Evolutionary conservation across 352 stramenopile species (phyloP), one percentile per base, ranked within the genome.

Genomic region (Phytopythium kandeliae): DNA sequence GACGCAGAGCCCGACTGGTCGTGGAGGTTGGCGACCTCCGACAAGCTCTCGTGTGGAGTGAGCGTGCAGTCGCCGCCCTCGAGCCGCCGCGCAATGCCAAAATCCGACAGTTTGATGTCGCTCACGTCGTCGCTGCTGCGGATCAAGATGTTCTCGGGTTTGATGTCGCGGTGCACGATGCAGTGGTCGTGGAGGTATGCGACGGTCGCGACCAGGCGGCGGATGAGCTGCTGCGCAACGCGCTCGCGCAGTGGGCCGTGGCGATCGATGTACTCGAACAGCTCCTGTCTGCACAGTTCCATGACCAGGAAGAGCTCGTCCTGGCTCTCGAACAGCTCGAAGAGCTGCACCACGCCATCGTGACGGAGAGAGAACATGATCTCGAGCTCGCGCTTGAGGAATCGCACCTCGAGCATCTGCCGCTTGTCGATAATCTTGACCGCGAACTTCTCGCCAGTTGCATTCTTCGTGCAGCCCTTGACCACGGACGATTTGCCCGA

Each of bases 341-440:
- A 37, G 24, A 95, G 67, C 16, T 84, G 77, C 35, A 91, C 79
- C 19, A 95, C 72, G 21, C 81, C 81, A 24, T 88, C 74, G 56
- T 95, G 81, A 17, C 68, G 65, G 24, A 95, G 48, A 0, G 48
- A 71, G 56, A 81, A 83, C 77, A 95, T 86, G 60, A 95, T 92
- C 62, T 92, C 81, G n/a, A 92, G 68, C 58, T 95, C 84, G 24
- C 83, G 78, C 62, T 88, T 89, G 35, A 94, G 64, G 44, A 94
- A 94, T 17, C 80, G 76, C 38, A 86, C 54, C 44, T 89, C 78
- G 38, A 86, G 74, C 71, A 89, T 89, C 63, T 89, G 74, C 19
- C 71, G 61, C 65, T 92, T 92, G 71, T 90, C 81, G 34, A 92
- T 86, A 31, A 92, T 85, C 66, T 92, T 92, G 51, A 87, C 78